These are phyloP conservation scores for Colletotrichum orbiculare DNA, from an alignment of 2,329 filamentous ascomycete species.

Conservation along the genomic window DNA sequence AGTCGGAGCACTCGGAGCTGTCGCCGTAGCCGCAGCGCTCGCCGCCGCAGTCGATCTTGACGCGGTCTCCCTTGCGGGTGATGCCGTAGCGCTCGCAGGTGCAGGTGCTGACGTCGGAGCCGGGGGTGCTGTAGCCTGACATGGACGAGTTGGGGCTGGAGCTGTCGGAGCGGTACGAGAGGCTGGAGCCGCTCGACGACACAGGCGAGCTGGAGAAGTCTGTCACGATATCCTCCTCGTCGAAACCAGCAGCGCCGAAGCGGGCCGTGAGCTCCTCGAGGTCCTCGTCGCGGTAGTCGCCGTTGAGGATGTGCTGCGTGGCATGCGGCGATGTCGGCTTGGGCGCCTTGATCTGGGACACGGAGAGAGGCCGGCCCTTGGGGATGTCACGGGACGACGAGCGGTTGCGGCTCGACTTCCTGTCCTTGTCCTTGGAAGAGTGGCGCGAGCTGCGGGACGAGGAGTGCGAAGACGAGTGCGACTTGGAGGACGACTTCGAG, in stretches of 20 bases:
- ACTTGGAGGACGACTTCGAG: conserved; percentile 57
- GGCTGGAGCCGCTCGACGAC: conserved; percentile 75
- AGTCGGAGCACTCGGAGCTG: conserved; percentile 72
- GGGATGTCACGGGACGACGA: conserved; percentile 73
- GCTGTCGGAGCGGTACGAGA: conserved; percentile 79
- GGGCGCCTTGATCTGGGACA: conserved; percentile 90
- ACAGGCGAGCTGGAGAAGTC: conserved; percentile 69
- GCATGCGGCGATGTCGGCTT: conserved; percentile 90
- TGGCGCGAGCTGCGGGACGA: conserved; percentile 51
- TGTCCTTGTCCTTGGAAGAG: conserved; percentile 49
- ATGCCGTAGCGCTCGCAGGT: conserved; percentile 97
- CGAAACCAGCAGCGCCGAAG: conserved; percentile 72
- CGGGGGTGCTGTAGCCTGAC: conserved; percentile 82
- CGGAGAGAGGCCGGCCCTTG: conserved; percentile 88
- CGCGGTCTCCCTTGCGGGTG: conserved; percentile 89
- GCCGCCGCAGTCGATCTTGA: conserved; percentile 96
- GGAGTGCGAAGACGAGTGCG: conserved; percentile 59
- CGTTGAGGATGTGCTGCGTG: conserved; percentile 86
- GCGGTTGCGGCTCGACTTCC: conserved; percentile 60
- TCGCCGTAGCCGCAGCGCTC: conserved; percentile 87
- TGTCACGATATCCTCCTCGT: conserved; percentile 66
- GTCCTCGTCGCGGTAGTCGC: conserved; percentile 78
- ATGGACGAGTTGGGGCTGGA: conserved; percentile 79
- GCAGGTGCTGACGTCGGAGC: conserved; percentile 82
- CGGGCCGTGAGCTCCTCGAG: conserved; percentile 84